Percentiles rank a stretch among this genome's conserved stretches.
phyloP scores from a whole-genome alignment of 805 yeast species.

The Saccharomycopsis oosterbeekiorum region DNA sequence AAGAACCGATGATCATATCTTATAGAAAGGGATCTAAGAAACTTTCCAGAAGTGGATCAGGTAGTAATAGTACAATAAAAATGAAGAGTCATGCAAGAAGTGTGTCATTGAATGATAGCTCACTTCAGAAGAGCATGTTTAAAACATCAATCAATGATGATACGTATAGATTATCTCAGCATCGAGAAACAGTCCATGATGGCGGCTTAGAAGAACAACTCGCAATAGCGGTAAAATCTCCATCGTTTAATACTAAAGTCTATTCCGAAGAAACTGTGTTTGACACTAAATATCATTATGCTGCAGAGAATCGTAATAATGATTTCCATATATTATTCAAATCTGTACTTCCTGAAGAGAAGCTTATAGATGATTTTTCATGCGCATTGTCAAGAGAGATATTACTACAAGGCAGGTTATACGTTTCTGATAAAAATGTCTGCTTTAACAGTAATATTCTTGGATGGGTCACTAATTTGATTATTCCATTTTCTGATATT shows the following conservation, averaged over 20 bases:
- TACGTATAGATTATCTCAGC: background rate
- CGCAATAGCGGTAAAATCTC: conserved; percentile 7
- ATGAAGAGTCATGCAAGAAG: background rate
- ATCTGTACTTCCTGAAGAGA: conserved; percentile 56
- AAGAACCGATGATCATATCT: conserved; percentile 14
- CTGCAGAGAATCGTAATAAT: conserved; percentile 51
- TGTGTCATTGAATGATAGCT: background rate
- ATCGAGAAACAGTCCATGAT: background rate
- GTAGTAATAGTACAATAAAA: background rate
- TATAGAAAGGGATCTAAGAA: conserved; percentile 15
- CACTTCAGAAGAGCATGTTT: background rate
- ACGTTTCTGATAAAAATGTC: conserved; percentile 64
- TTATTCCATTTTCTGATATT: conserved; percentile 64
- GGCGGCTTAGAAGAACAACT: conserved; percentile 11
- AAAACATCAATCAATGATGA: background rate
- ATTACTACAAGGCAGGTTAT: conserved; percentile 77
- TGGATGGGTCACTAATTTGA: conserved; percentile 83
- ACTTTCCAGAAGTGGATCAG: conserved; percentile 10
- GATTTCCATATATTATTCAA: conserved; percentile 75
- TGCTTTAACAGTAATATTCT: conserved; percentile 82
- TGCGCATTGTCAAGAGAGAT: conserved; percentile 88
- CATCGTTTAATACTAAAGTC: conserved; percentile 25
- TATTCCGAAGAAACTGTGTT: conserved; percentile 51
- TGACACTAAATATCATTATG: conserved; percentile 52
- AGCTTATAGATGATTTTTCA: conserved; percentile 74